Evolutionary conservation across 2,329 filamentous ascomycete species (phyloP), one percentile per base, ranked within the genome.

Genomic region (Clonostachys rhizophaga): DNA sequence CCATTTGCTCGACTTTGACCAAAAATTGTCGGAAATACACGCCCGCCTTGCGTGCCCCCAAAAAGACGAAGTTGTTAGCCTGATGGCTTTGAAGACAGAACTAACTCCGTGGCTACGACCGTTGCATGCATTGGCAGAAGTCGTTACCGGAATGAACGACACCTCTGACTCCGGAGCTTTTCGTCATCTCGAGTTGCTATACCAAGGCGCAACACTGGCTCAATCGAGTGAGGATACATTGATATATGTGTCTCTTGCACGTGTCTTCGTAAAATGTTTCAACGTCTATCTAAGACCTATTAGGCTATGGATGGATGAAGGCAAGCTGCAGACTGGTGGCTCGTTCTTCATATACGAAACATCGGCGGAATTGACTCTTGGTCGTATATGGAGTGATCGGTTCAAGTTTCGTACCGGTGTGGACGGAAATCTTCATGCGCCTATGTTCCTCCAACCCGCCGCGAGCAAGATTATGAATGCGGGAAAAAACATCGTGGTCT

Each of bases 401-500:
- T 96, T 84, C 62, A 72, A 77, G 18, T 70, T 96, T 13, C 80
- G 84, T 24, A 73, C 70, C 12, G 81, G 83, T 1, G 64, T 75
- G 4, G 71, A 81, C 40, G 82, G 84, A 14, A 67, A 68, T 2
- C 63, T 91, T 2, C 82, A 86, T 55, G 84, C 86, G 0, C 91
- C 92, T 0, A 75, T 69, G 4, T 96, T 96, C 53, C 73, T 96
- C 5, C 80, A 84, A 37, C 76, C 84, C 3, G 79, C 84, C 3
- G 82, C 81, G 1, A 69, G 72, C 20, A 87, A 84, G 51, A 89
- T 96, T 36, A 92, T 96, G 57, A 90, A 85, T 2, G 85, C 89
- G 2, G 92, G 92, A 1, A 96, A 96, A 65, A 95, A 87, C 56
- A 84, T 94, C 47, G 81, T 94, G 2, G 86, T 96, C 41, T 69